phyloP scores from a whole-genome alignment of 305 asterid species.

The Fraxinus paxiana region DNA sequence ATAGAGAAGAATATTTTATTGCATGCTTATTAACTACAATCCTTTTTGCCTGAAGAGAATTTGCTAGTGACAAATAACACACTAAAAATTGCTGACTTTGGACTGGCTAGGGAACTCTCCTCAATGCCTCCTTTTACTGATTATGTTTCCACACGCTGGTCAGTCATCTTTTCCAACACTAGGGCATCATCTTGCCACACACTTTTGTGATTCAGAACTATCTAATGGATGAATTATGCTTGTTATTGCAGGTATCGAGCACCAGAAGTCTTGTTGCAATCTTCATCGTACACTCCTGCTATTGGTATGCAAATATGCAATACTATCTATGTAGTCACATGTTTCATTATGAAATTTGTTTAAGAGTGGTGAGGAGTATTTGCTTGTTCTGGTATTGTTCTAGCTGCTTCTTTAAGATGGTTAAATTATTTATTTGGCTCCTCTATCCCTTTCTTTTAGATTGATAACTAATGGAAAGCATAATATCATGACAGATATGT shows the following conservation, averaged over 20 bases:
- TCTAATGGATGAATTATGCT: conserved; percentile 17
- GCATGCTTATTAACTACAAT: conserved; percentile 21
- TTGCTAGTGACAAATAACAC: conserved; percentile 73
- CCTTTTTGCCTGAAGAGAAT: conserved; percentile 56
- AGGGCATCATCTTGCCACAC: neutral
- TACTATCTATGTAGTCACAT: neutral
- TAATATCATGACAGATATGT: conserved; percentile 65
- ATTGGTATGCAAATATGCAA: conserved; percentile 73
- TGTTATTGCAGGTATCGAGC: conserved; percentile 78
- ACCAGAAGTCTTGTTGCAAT: conserved; percentile 85
- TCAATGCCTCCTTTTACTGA: conserved; percentile 92
- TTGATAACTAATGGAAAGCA: conserved; percentile 18
- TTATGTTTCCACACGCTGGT: conserved; percentile 99
- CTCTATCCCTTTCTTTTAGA: conserved; percentile 7
- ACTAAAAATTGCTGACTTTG: conserved; percentile 93
- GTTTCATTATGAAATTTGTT: conserved; percentile 5
- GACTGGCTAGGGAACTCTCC: conserved; percentile 91
- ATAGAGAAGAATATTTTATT: neutral
- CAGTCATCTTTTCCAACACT: conserved; percentile 32
- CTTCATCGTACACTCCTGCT: conserved; percentile 76
- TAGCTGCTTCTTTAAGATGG: neutral
- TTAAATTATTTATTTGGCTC: conserved; percentile 5
- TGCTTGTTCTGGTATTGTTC: conserved; percentile 6
- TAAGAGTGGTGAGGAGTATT: neutral
- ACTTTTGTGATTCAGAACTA: conserved; percentile 16